These are phyloP conservation scores for Xylaria flabelliformis DNA, from an alignment of 495 filamentous ascomycete species.

Conservation along the genomic window DNA sequence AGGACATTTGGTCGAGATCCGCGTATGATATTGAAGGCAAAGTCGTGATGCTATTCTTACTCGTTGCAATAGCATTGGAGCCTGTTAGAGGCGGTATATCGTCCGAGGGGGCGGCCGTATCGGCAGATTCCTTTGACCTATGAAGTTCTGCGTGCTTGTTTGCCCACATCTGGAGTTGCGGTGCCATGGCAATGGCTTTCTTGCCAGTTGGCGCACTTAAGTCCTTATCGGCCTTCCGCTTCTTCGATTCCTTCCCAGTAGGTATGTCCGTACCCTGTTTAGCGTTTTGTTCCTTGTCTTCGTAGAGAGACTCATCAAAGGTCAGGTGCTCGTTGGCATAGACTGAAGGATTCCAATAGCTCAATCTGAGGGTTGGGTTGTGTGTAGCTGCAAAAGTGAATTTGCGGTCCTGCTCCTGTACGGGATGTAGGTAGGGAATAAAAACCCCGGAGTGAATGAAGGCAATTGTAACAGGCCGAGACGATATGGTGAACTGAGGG, in stretches of 20 bases:
- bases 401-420: constrained; percentile 55
- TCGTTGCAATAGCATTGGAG: constrained; percentile 32
- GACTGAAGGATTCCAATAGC: constrained; percentile 85
- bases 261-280: constrained; percentile 41
- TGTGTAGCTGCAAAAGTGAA: constrained; percentile 77
- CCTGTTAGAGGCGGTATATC: constrained; percentile 32
- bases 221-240: constrained; percentile 66
- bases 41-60: constrained; percentile 23
- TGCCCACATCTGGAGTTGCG: constrained; percentile 86
- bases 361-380: constrained; percentile 71
- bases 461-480: constrained; percentile 72
- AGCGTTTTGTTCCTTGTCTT: constrained; percentile 48
- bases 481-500: constrained; percentile 85
- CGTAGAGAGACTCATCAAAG: constrained; percentile 47
- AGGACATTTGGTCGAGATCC: constrained; percentile 73
- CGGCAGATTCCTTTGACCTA: constrained; percentile 50
- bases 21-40: constrained; percentile 62
- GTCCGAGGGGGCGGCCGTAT: constrained; percentile 23
- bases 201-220: constrained; percentile 59
- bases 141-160: constrained; percentile 87
- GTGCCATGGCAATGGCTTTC: constrained; percentile 57
- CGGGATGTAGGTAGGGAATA: constrained; percentile 70
- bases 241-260: constrained; percentile 68
- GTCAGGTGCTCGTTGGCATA: constrained; percentile 73
- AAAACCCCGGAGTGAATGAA: constrained; percentile 92